Evolutionary conservation across 2,329 filamentous ascomycete species (phyloP).

Genomic region (Lasiodiplodia hormozganensis): DNA sequence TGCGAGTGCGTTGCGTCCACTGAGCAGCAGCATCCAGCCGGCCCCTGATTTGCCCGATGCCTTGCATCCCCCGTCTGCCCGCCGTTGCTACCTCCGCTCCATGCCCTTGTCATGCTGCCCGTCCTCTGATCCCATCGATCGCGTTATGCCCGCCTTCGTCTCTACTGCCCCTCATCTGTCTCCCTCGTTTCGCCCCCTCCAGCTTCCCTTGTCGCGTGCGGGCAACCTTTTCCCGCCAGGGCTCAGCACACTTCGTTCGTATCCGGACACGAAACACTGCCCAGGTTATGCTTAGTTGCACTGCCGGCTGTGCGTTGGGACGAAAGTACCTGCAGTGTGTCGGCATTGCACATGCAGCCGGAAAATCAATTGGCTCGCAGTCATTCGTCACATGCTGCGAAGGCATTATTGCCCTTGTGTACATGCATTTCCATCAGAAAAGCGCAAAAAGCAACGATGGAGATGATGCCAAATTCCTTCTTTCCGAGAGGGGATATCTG

Average conservation of each 20-base stretch:
- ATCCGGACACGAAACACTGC: background rate
- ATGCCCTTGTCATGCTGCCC: background rate
- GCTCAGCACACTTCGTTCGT: background rate
- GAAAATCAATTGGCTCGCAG: background rate
- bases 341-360: background rate
- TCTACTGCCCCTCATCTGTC: background rate
- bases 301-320: background rate
- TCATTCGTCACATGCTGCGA: slow-evolving; percentile 2
- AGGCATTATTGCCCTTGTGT: background rate
- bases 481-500: background rate
- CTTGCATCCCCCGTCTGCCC: background rate
- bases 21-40: background rate
- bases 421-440: background rate
- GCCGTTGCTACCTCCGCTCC: background rate
- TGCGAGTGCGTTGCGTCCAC: background rate
- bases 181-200: background rate
- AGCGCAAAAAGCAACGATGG: background rate
- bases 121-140: slow-evolving; percentile 3
- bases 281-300: slow-evolving; percentile 19
- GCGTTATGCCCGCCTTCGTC: background rate
- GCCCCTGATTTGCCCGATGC: slow-evolving; percentile 14
- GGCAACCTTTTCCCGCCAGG: background rate
- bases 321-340: background rate
- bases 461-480: background rate
- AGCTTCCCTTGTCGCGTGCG: background rate